phyloP scores from a whole-genome alignment of 23 red algal species.

The Gracilariopsis chorda region DNA sequence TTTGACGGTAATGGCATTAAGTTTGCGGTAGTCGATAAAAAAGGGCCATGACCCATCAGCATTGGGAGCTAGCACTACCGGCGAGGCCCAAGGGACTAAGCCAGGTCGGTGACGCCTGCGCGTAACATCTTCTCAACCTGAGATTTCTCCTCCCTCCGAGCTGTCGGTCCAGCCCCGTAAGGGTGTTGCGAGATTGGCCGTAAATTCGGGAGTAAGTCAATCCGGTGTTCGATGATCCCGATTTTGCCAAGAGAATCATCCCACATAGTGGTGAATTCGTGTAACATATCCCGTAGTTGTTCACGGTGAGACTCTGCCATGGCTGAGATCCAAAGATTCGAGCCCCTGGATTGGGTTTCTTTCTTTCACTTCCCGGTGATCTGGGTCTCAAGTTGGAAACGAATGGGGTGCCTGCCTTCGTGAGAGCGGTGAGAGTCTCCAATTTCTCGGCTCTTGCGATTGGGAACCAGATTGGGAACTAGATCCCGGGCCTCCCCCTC shows the following conservation, averaged over 20 bases:
- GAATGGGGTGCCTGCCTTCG: no score
- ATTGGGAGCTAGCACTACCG: neutral
- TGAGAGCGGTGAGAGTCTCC: no score
- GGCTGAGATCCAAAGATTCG: neutral
- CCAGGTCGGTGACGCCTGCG: neutral
- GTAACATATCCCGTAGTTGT: neutral
- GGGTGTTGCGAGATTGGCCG: neutral
- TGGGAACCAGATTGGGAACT: no score
- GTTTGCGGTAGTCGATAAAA: neutral
- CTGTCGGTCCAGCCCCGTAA: neutral
- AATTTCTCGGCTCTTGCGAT: no score
- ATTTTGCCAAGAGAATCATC: neutral
- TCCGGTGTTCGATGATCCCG: neutral
- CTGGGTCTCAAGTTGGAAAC: no score
- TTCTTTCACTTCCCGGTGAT: no score
- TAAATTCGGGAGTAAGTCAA: neutral
- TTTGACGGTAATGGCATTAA: neutral
- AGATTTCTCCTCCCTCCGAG: neutral
- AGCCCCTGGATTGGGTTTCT: no score
- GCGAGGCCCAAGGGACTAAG: neutral
- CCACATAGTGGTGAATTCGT: neutral
- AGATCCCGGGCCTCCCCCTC: no score
- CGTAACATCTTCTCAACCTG: neutral
- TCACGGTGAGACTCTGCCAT: neutral
- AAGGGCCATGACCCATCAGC: neutral